Conservation (phyloP, 352 stramenopile genomes). For the Blastocystis sp. region DNA sequence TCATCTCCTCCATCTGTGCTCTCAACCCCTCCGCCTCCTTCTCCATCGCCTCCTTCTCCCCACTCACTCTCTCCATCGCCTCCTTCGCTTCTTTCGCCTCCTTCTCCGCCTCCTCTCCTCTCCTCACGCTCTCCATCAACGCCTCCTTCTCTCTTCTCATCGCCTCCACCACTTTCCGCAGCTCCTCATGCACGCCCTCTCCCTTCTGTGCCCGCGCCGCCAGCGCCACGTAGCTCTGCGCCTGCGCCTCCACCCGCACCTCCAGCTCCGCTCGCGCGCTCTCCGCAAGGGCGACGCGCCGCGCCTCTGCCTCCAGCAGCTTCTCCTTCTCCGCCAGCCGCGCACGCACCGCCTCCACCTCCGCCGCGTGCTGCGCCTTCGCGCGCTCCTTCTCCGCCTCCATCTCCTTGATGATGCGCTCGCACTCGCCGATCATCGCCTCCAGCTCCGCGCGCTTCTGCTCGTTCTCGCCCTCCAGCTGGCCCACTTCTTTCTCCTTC, state of each 20-base stretch:
- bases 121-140: background rate
- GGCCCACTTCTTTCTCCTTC: background rate
- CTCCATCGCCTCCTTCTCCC: background rate
- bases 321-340: background rate
- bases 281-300: background rate
- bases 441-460: background rate
- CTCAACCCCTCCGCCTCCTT: background rate
- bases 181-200: background rate
- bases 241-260: background rate
- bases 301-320: background rate
- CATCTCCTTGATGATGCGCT: background rate
- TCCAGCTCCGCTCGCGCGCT: background rate
- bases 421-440: background rate
- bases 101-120: background rate
- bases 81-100: background rate
- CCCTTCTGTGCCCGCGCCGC: background rate
- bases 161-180: background rate
- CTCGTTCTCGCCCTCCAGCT: background rate
- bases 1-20: background rate
- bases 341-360: background rate
- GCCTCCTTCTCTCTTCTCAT: background rate
- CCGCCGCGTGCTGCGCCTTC: background rate
- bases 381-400: background rate
- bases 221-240: background rate
- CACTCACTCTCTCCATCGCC: background rate